Base-by-base conservation (phyloP, 78 protist species). In the Paratrimastix pyriformis region DNA sequence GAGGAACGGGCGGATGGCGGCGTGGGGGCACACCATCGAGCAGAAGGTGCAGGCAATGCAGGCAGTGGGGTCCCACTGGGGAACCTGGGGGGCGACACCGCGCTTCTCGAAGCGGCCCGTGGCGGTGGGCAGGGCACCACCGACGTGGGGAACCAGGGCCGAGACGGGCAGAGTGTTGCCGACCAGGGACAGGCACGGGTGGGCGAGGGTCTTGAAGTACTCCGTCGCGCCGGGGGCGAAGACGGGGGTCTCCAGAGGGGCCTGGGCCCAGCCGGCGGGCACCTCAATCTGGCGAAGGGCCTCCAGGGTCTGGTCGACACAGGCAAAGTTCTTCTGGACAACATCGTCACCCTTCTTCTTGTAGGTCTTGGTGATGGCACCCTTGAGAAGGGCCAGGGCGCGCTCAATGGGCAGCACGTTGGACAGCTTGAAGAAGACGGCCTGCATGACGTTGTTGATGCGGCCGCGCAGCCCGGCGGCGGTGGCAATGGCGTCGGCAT, bases 391-490 rank as follows among this genome's bases (percentile, higher is more conserved):
- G 42, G 29, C 48, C 33, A 87, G 65, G n/a, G 91, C 91, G 24
- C 68, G 24, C 43, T 87, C 87, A 39, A 70, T 37, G 24, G 88
- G 88, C 45, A 81, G 52, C 44, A 84, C 86, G 9, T 54, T 44
- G 37, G 89, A 76, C 35, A 82, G 80, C 38, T 66, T 15, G 81
- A 83, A 87, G 86, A 84, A 87, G 42, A 38, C 74, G 5, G 89
- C 33, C 46, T 87, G 89, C 89, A 87, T 82, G 74, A 87, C 55
- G 77, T 64, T 84, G 77, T 87, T 87, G 65, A 87, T 78, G 26
- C 77, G 45, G 30, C 33, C 15, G 30, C 82, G 74, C 29, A 87
- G 60, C 15, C 86, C 84, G 11, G 48, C 55, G 15, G 29, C 74
- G 38, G 13, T 48, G 48, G 88, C 88, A 24, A 87, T 60, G 46